Evolutionary conservation across 371 early-diverging fungal genomes (phyloP).

Genomic region (Thermomucor indicae-seudaticae): DNA sequence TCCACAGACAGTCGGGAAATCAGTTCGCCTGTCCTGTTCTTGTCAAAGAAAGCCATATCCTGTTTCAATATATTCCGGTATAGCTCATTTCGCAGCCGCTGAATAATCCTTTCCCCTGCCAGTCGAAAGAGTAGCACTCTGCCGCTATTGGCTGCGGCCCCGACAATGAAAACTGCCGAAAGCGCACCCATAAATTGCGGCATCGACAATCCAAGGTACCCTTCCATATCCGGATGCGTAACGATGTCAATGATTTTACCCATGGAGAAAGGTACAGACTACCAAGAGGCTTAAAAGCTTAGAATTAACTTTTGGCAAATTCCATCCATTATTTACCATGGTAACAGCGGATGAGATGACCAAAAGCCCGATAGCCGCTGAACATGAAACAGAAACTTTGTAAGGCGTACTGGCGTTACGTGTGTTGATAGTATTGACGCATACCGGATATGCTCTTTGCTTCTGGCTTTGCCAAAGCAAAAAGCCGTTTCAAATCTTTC

Average conservation of each 20-base stretch:
- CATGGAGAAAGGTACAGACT: constrained; percentile 75
- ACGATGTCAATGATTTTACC: constrained; percentile 80
- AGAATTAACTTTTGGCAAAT: not conserved
- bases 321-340: constrained; percentile 39
- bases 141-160: constrained; percentile 75
- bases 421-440: not conserved
- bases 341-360: constrained; percentile 72
- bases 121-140: constrained; percentile 68
- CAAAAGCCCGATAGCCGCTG: constrained; percentile 49
- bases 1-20: constrained; percentile 73
- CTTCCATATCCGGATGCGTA: constrained; percentile 41
- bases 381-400: not conserved
- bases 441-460: constrained; percentile 42
- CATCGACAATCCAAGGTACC: constrained; percentile 42
- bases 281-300: not conserved
- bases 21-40: constrained; percentile 72
- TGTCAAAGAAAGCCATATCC: constrained; percentile 77
- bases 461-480: constrained; percentile 42
- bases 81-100: constrained; percentile 53
- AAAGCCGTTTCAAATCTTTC: constrained; percentile 29
- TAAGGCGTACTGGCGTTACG: not conserved
- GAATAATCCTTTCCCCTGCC: constrained; percentile 72
- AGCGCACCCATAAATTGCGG: constrained; percentile 54
- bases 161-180: constrained; percentile 55
- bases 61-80: constrained; percentile 56